These are phyloP conservation scores for Phytophthora kernoviae DNA, from an alignment of 352 stramenopile genomes.

Conservation along the genomic window DNA sequence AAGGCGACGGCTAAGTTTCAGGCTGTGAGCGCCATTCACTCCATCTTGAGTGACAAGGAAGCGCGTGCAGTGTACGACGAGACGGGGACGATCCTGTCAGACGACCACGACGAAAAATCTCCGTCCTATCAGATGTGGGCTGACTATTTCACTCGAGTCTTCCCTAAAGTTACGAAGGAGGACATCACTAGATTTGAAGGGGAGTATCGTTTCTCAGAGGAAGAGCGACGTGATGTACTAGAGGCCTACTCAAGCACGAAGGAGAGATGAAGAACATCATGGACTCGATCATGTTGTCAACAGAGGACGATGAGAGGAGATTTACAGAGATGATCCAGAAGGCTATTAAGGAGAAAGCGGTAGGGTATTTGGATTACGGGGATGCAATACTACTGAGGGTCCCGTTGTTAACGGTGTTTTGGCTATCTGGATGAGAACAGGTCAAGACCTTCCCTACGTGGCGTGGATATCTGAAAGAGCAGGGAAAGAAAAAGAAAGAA, in stretches of 20 bases:
- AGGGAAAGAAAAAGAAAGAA: constrained; percentile 42
- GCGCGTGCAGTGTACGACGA: constrained; percentile 85
- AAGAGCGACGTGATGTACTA: constrained; percentile 85
- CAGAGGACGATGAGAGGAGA: constrained; percentile 75
- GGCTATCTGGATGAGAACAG: constrained; percentile 10
- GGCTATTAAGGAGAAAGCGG: constrained; percentile 54
- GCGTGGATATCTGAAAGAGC: constrained; percentile 51
- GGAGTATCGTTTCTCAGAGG: constrained; percentile 84
- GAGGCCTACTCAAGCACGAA: constrained; percentile 77
- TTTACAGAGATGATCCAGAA: constrained; percentile 72
- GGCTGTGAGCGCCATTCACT: constrained; percentile 85
- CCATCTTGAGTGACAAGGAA: constrained; percentile 81
- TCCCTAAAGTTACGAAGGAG: constrained; percentile 84
- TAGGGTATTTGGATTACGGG: background rate
- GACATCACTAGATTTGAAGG: constrained; percentile 83
- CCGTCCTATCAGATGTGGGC: constrained; percentile 76
- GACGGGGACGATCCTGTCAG: constrained; percentile 68
- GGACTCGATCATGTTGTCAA: constrained; percentile 89
- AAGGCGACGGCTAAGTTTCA: constrained; percentile 86
- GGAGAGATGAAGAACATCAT: constrained; percentile 83
- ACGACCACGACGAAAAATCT: constrained; percentile 55
- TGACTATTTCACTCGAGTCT: constrained; percentile 88
- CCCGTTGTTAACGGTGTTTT: background rate
- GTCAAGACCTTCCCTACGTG: constrained; percentile 48
- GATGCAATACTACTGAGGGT: background rate